Evolutionary conservation across 192 early-diverging fungal genomes (phyloP).

Genomic region (Coemansia brasiliensis): DNA sequence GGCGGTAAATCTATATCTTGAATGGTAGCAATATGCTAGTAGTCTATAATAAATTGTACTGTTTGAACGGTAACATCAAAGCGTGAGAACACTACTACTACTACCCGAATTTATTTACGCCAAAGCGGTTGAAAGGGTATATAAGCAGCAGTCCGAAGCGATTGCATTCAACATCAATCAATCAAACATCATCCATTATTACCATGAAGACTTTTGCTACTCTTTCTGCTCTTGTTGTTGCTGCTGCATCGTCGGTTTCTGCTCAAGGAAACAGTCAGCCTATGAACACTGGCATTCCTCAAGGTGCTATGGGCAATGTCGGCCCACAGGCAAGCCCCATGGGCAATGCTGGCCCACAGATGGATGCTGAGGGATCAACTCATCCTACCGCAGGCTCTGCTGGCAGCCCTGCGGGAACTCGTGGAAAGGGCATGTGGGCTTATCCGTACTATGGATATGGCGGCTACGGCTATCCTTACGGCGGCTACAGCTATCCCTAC

Average conservation of each 20-base stretch:
- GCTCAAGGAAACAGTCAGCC: conserved; percentile 32
- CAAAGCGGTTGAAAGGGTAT: too few relatives aligned
- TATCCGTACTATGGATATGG: conserved; percentile 47
- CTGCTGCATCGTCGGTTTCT: conserved; percentile 25
- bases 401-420: conserved; percentile 46
- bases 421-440: conserved; percentile 54
- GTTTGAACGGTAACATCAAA: neutral
- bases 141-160: too few relatives aligned
- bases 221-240: conserved; percentile 22
- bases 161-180: too few relatives aligned
- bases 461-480: conserved; percentile 21
- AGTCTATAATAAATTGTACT: neutral
- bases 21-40: conserved; percentile 26
- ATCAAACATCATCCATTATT: neutral
- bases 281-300: conserved; percentile 30
- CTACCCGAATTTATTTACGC: too few relatives aligned
- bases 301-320: conserved; percentile 24
- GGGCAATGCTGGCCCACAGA: conserved; percentile 17
- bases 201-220: conserved; percentile 44
- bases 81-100: too few relatives aligned
- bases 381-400: conserved; percentile 40
- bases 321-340: conserved; percentile 9
- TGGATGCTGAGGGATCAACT: conserved; percentile 27
- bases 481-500: conserved; percentile 28
- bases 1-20: conserved; percentile 62